phyloP scores from a whole-genome alignment of 2,329 filamentous ascomycete genomes.

The Aspergillus sp. region DNA sequence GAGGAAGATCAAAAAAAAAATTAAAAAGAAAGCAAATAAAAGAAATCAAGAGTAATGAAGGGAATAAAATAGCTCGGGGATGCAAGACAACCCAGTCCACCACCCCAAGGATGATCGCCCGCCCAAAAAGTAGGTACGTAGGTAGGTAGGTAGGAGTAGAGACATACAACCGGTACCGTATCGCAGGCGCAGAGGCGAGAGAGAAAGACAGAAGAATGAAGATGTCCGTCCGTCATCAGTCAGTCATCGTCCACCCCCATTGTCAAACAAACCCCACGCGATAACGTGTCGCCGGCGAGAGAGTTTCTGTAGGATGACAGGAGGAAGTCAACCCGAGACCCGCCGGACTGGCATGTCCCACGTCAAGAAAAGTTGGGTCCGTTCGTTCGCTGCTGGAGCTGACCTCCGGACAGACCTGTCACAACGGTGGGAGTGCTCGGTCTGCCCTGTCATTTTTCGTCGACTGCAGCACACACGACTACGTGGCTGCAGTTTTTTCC shows the following conservation, averaged over 20 bases:
- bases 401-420: no score
- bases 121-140: no score
- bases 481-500: not conserved
- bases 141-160: no score
- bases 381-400: no score
- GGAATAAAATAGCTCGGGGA: not conserved
- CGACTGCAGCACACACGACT: not conserved
- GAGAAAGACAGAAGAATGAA: not conserved
- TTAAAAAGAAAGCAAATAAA: not conserved
- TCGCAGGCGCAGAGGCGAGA: no score
- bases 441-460: not conserved
- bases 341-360: slow-evolving; percentile 2
- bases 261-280: slow-evolving; percentile 3
- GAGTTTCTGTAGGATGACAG: not conserved
- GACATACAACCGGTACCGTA: no score
- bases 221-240: not conserved
- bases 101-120: not conserved
- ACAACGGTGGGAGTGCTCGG: not conserved
- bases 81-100: not conserved
- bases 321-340: not conserved
- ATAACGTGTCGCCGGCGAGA: slow-evolving; percentile 4
- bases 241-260: not conserved
- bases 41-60: not conserved
- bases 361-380: not conserved
- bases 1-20: not conserved